Conservation (phyloP, 257 asterid genomes). For the Solanum lignicaule region DNA sequence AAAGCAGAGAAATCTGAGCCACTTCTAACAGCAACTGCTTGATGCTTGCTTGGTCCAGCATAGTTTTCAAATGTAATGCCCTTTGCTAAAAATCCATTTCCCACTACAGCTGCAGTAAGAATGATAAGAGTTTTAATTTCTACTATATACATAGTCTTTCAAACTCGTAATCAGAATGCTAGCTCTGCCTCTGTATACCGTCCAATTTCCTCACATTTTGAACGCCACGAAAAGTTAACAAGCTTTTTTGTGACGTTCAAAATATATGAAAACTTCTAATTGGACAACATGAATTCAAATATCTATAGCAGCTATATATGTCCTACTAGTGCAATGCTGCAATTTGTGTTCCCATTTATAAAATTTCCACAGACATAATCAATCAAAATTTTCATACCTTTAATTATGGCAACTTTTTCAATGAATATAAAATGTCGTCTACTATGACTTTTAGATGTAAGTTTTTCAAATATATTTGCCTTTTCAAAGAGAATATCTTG, state of each 20-base stretch:
- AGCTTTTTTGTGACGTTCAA: neutral
- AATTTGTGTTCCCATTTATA: neutral
- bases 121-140: neutral
- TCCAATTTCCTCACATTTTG: neutral
- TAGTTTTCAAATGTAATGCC: conserved; percentile 89
- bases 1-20: conserved; percentile 82
- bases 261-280: neutral
- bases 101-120: conserved; percentile 56
- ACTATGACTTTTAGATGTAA: neutral
- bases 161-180: neutral
- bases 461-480: neutral
- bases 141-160: no score
- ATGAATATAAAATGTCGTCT: neutral
- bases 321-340: neutral
- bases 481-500: neutral
- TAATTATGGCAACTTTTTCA: neutral
- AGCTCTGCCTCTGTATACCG: neutral
- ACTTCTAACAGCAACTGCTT: conserved; percentile 89
- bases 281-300: neutral
- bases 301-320: neutral
- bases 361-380: neutral
- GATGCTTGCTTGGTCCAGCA: conserved; percentile 93
- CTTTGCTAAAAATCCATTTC: conserved; percentile 69
- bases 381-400: neutral
- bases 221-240: no score